Evolutionary conservation across 2,329 filamentous ascomycete species (phyloP), one percentile per base, ranked within the genome.

Genomic region (Colletotrichum sp.): DNA sequence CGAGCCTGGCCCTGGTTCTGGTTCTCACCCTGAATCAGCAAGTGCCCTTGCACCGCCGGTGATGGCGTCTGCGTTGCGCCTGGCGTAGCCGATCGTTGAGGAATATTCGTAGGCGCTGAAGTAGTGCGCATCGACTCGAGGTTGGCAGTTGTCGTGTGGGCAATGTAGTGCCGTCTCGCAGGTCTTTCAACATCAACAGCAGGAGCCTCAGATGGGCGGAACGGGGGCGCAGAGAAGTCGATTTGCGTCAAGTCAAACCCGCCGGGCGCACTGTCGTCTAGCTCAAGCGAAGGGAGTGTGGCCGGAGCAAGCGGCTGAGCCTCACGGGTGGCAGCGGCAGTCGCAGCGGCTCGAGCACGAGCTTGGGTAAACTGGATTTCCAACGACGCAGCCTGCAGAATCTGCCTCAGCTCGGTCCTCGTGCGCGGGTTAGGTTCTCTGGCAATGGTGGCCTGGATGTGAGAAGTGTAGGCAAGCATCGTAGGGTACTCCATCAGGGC

Each of bases 381-480:
- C 36, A 88, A 82, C 26, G 90, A 76, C 6, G 89, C 87, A 15
- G 84, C 84, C 26, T 86, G 87, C 5, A 92, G 87, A 1, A 87
- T 85, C 72, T 89, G 85, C 57, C 90, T 86, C 12, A 92, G 84
- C 73, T 90, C 88, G 5, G 87, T 85, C 44, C 89, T 85, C 16
- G 85, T 79, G 36, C 88, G 84, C 0, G 89, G 85, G 60, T 88
- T 90, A 0, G 86, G 81, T 70, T 91, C 88, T 4, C 87, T 85
- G 75, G 90, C 88, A 52, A 92, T 92, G 7, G 86, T 86, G 0
- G 85, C 81, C 77, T 90, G 88, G 8, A 92, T 84, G 64, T 90
- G 86, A 8, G 81, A 82, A 67, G 89, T 87, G 77, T 88, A 88
- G 7, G 84, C 82, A 7, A 92, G 83, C 77, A 91, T 86, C 5